Percentiles rank a stretch among this genome's conserved stretches.
Conservation (phyloP, 805 yeast genomes). For the Starmerella stigmatis region DNA sequence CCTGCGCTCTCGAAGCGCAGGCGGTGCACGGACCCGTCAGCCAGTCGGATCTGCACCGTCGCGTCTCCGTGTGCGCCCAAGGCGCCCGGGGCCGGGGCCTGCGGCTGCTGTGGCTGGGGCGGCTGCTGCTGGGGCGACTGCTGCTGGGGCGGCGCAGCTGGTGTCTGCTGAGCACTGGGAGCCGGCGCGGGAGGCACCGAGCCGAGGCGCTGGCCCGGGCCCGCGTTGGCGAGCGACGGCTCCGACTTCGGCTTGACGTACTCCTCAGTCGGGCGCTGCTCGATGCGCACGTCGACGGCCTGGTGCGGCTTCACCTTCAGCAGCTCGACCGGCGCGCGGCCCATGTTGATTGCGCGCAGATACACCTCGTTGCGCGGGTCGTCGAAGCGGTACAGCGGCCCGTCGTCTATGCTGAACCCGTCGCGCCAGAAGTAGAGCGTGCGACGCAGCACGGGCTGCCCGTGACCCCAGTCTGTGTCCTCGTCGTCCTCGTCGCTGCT, state of each 20-base stretch:
- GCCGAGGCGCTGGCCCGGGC: constrained; percentile 78
- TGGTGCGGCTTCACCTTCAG: constrained; percentile 80
- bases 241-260: constrained; percentile 56
- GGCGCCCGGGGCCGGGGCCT: constrained; percentile 14
- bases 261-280: constrained; percentile 69
- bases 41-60: constrained; percentile 69
- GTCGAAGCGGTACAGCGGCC: constrained; percentile 73
- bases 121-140: no score
- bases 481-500: constrained; percentile 8
- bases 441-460: constrained; percentile 52
- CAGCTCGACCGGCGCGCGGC: constrained; percentile 80
- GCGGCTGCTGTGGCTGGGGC: constrained; percentile 17
- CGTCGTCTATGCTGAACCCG: constrained; percentile 93
- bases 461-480: constrained; percentile 23
- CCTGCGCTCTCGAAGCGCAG: constrained; percentile 55
- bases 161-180: constrained; percentile 1
- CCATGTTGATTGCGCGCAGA: constrained; percentile 69
- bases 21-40: constrained; percentile 54
- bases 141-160: no score
- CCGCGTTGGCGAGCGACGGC: constrained; percentile 54
- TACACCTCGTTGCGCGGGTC: constrained; percentile 81
- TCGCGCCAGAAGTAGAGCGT: constrained; percentile 92
- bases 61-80: constrained; percentile 46
- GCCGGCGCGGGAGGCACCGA: constrained; percentile 54
- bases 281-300: constrained; percentile 85